Conservation (phyloP, 805 yeast genomes). For the Candida jianshihensis region DNA sequence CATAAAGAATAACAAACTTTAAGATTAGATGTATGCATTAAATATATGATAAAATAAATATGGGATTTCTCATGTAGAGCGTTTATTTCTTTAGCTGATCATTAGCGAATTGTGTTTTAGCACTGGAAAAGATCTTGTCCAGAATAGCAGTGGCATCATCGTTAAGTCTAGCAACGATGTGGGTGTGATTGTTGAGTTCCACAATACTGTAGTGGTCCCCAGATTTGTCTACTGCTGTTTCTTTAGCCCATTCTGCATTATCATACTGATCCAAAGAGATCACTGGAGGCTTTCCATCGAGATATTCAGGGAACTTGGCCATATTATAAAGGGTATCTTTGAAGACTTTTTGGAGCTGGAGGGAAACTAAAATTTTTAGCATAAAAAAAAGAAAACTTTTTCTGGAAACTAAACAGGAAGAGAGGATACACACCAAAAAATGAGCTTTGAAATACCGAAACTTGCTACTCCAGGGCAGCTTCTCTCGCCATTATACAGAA, state of each 20-base stretch:
- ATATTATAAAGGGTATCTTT: not conserved
- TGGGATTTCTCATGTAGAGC: not conserved
- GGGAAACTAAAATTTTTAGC: not conserved
- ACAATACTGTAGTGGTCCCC: slow-evolving; percentile 35
- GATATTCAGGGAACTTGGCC: slow-evolving; percentile 33
- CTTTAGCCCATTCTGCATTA: slow-evolving; percentile 43
- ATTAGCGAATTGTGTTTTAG: slow-evolving; percentile 27
- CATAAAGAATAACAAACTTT: slow-evolving; percentile 20
- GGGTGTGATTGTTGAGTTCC: slow-evolving; percentile 35
- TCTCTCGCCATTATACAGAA: slow-evolving; percentile 49
- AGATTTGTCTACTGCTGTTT: slow-evolving; percentile 40
- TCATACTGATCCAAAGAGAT: slow-evolving; percentile 42
- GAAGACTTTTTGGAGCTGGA: too few species aligned
- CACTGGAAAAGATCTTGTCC: slow-evolving; percentile 39
- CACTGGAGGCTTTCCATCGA: slow-evolving; percentile 40
- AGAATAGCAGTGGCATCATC: slow-evolving; percentile 30
- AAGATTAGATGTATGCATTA: not conserved
- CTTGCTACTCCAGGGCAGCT: slow-evolving; percentile 78
- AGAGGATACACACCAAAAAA: slow-evolving; percentile 7
- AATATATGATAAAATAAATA: not conserved
- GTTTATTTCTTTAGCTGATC: slow-evolving; percentile 3
- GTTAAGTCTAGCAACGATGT: slow-evolving; percentile 38
- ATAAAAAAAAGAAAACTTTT: too few species aligned
- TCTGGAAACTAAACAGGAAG: too few species aligned
- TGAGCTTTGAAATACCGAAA: slow-evolving; percentile 31